Base-by-base conservation (phyloP, 2,329 filamentous ascomycete genomes). In the Xylogone sp. region DNA sequence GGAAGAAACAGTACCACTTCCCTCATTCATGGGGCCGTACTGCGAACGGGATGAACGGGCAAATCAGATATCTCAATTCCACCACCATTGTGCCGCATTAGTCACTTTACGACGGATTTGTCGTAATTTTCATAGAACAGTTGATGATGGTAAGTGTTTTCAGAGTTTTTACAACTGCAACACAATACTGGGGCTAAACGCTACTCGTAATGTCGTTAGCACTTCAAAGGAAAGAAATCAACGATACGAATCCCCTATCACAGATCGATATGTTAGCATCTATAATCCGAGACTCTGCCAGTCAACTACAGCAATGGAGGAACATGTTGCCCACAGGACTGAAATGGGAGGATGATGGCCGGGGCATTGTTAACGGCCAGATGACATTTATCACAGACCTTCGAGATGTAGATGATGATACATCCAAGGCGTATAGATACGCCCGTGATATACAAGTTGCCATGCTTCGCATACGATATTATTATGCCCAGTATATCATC, bases 401-500 rank as follows among this genome's bases (percentile, higher is more conserved):
- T 39, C 8, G n/a, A 6, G 13, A 39, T 39, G 13, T 5, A 16
- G 34, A 39, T 16, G 13, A 16, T 4, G 12, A 39, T 16, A 39
- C n/a, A 13, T 13, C 13, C 8, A 39, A 39, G 5, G n/a, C n/a
- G 8, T 39, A 39, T 18, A 39, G n/a, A 39, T 39, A 39, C 13
- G n/a, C 34, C 4, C 34, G n/a, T 50, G 42, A 1, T 39, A 39
- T 39, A 9, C 34, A 39, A 18, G 34, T 18, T 39, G 39, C 46
- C 21, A 12, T 27, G 18, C 34, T 52, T 16, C 34, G 27, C 19
- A 52, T 46, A 22, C 42, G 50, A n/a, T 52, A 52, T 22, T 49
- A 52, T 21, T 52, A 49, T 42, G 50, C 50, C 10, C 24, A 49
- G n/a, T 52, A 52, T 21, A 22, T 46, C 2, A 45, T 52, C 22